Percentiles rank a stretch among this genome's conserved stretches.
Evolutionary conservation across 2,329 filamentous ascomycete genomes (phyloP).

Genomic region (Cytospora piceae): DNA sequence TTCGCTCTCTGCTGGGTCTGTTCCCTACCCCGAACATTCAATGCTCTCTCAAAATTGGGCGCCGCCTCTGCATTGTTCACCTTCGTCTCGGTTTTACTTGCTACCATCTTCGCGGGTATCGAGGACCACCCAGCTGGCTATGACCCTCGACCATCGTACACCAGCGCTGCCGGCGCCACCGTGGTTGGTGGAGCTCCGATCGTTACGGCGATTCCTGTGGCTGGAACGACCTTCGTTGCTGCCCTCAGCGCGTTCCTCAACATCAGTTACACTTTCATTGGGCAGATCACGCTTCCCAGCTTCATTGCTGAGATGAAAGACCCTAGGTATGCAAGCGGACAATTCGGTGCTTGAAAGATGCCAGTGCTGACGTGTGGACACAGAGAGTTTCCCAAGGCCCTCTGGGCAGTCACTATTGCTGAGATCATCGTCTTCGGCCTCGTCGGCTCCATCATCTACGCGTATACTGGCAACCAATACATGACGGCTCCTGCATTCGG

Average conservation of each 20-base stretch:
- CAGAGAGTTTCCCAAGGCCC: constrained; percentile 87
- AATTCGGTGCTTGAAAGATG: background rate
- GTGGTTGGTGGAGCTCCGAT: constrained; percentile 61
- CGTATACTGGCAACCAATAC: constrained; percentile 88
- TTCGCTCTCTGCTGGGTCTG: constrained; percentile 75
- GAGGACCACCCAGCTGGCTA: constrained; percentile 75
- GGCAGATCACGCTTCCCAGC: constrained; percentile 89
- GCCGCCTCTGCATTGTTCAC: constrained; percentile 84
- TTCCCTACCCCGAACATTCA: constrained; percentile 86
- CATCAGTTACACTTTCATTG: constrained; percentile 95
- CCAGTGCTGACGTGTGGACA: background rate
- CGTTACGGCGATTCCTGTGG: constrained; percentile 69
- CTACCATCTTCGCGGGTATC: constrained; percentile 79
- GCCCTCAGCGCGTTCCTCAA: constrained; percentile 91
- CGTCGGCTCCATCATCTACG: constrained; percentile 80
- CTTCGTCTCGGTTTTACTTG: constrained; percentile 84
- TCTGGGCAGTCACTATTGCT: constrained; percentile 87
- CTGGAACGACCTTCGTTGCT: constrained; percentile 76
- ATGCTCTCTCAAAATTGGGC: constrained; percentile 76
- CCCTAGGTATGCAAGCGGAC: constrained; percentile 46
- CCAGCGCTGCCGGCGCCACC: constrained; percentile 35
- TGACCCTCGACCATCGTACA: constrained; percentile 49
- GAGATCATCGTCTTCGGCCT: constrained; percentile 86
- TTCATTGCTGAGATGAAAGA: constrained; percentile 94
- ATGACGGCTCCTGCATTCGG: constrained; percentile 87